phyloP scores from a whole-genome alignment of 2,329 filamentous ascomycete species.

The Aspergillus sp. region DNA sequence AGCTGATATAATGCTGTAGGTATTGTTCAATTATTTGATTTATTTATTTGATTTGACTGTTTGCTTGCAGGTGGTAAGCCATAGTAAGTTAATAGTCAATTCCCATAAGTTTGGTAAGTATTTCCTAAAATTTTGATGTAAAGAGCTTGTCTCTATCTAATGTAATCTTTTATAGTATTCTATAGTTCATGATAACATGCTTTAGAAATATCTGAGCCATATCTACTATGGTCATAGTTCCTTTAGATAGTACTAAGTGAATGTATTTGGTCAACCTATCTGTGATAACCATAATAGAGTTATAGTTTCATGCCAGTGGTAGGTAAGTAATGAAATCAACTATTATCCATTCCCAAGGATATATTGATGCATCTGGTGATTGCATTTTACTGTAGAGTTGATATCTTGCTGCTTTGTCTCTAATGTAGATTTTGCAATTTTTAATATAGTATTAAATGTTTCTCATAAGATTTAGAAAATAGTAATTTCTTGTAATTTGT shows the following conservation, averaged over 20 bases:
- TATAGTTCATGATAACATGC: no score
- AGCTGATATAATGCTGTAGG: slow-evolving; percentile 5
- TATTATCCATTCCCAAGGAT: no score
- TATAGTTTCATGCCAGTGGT: no score
- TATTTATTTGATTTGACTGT: slow-evolving; percentile 2
- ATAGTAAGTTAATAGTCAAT: not conserved
- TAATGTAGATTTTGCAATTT: not conserved
- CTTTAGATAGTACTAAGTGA: no score
- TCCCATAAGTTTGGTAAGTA: not conserved
- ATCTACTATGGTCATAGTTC: no score
- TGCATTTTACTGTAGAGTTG: not conserved
- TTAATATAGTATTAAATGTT: not conserved
- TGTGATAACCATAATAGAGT: no score
- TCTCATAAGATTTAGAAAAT: not conserved
- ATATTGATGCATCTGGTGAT: not conserved
- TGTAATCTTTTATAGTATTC: no score
- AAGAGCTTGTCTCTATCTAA: not conserved
- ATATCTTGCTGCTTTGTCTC: not conserved
- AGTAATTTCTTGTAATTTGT: not conserved
- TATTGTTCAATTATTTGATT: slow-evolving; percentile 7
- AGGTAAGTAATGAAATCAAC: no score
- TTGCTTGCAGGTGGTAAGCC: not conserved
- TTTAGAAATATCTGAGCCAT: no score
- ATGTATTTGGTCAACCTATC: no score
- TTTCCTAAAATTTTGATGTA: not conserved